Evolutionary conservation across 2,329 filamentous ascomycete genomes (phyloP).

Genomic region (Diaporthe sp.): DNA sequence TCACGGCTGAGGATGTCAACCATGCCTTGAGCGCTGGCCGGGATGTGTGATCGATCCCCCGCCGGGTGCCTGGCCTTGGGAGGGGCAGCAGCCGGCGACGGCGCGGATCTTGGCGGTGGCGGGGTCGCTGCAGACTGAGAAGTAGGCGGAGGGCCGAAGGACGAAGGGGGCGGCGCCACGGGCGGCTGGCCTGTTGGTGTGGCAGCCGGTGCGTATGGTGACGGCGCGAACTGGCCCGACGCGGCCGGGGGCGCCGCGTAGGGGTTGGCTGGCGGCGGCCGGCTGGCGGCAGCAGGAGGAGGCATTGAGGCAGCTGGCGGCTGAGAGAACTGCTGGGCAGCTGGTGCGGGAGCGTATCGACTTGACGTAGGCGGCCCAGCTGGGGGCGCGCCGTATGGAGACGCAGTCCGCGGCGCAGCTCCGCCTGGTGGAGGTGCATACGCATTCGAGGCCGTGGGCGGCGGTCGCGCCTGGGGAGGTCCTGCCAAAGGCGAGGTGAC

Average conservation of each 20-base stretch:
- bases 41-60: constrained; percentile 92
- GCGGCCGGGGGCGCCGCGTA: constrained; percentile 56
- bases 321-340: constrained; percentile 65
- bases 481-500: constrained; percentile 79
- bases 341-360: constrained; percentile 79
- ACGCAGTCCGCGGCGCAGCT: constrained; percentile 77
- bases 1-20: constrained; percentile 86
- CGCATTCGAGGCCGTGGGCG: constrained; percentile 70
- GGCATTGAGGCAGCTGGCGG: constrained; percentile 54
- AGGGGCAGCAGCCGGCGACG: constrained; percentile 64
- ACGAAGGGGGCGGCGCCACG: constrained; percentile 57
- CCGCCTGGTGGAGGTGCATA: constrained; percentile 72
- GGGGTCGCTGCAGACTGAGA: constrained; percentile 57
- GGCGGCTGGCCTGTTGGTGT: constrained; percentile 53
- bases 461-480: constrained; percentile 64
- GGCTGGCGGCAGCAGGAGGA: constrained; percentile 55
- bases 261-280: constrained; percentile 60
- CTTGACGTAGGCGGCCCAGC: constrained; percentile 76
- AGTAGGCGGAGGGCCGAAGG: constrained; percentile 50
- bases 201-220: constrained; percentile 60
- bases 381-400: constrained; percentile 88
- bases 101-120: constrained; percentile 58
- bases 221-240: constrained; percentile 70
- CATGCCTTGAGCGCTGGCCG: constrained; percentile 79
- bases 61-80: constrained; percentile 78